Percentiles rank a stretch among this genome's conserved stretches.
phyloP scores from a whole-genome alignment of 1,284 basidiomycete genomes.

The Entoloma clypeatum region DNA sequence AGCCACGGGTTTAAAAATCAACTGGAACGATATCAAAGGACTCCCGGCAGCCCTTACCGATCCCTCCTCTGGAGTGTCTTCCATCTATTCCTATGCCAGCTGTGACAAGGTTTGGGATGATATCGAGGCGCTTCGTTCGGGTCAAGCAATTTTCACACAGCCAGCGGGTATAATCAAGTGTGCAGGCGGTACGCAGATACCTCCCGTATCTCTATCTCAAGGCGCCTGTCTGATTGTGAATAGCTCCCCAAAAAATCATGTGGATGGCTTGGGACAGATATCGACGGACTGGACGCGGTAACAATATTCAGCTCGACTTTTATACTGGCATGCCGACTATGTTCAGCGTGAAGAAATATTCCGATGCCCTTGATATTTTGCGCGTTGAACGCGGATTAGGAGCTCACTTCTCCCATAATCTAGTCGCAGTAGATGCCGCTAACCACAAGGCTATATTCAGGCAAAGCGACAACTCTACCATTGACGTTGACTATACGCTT shows the following conservation, averaged over 20 bases:
- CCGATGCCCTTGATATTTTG: slow-evolving; percentile 77
- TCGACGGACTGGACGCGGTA: slow-evolving; percentile 52
- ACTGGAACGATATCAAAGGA: slow-evolving; percentile 78
- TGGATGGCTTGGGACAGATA: slow-evolving; percentile 91
- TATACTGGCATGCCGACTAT: slow-evolving; percentile 92
- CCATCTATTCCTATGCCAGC: slow-evolving; percentile 89
- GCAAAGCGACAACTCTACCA: slow-evolving; percentile 60
- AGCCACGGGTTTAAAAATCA: slow-evolving; percentile 84
- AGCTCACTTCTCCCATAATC: slow-evolving; percentile 81
- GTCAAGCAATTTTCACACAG: slow-evolving; percentile 93
- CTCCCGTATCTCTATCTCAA: neutral
- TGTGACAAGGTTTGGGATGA: slow-evolving; percentile 87
- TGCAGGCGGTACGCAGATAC: slow-evolving; percentile 68
- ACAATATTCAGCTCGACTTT: slow-evolving; percentile 73
- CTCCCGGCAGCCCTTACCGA: slow-evolving; percentile 77
- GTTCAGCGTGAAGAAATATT: slow-evolving; percentile 92
- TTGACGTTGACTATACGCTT: slow-evolving; percentile 76
- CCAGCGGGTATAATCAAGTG: slow-evolving; percentile 95
- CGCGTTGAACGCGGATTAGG: slow-evolving; percentile 79
- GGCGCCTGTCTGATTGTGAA: slow-evolving; percentile 4
- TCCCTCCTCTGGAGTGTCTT: slow-evolving; percentile 78
- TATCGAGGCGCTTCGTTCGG: slow-evolving; percentile 71
- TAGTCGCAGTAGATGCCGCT: slow-evolving; percentile 67
- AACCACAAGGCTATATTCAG: slow-evolving; percentile 85
- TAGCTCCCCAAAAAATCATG: slow-evolving; percentile 91